Evolutionary conservation across 2,329 filamentous ascomycete genomes (phyloP), one percentile per base, ranked within the genome.

Genomic region (Coniochaeta ligniaria): DNA sequence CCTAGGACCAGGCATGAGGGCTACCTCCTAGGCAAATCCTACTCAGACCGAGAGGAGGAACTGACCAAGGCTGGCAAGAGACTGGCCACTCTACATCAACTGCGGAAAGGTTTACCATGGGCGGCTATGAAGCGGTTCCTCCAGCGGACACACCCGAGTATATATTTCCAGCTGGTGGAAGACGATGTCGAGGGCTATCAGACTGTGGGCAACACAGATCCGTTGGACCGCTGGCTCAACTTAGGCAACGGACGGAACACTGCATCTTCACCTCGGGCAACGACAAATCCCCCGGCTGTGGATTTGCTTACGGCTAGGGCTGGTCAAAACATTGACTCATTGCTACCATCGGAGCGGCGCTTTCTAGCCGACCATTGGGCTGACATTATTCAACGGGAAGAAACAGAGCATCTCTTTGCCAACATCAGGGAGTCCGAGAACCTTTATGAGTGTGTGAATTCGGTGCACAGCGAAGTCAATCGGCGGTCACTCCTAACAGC

Each of bases 401-500:
- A 71, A 3, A 57, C 63, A 1, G 66, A 66, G 7, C 61, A 66
- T 2, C 59, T 50, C 11, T 60, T 71, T 16, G 35, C 63, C 9
- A 56, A 12, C 2, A 59, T 59, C 2, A n/a, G 57, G 14, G 1
- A 17, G 43, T 57, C 16, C 11, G 22, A 31, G 24, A 22, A 68
- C 22, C 31, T 33, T 9, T 33, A 33, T 9, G 31, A 33, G 31
- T 33, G 9, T 33, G 31, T 33, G 31, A 33, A 33, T 9, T 59
- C 59, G 0, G 65, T 72, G 0, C 57, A 62, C 11, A 63, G 69
- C 1, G 74, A 77, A 3, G 66, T 76, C 1, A 70, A 77, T 36
- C 64, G 73, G 1, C 74, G 76, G 6, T 73, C 71, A 26, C 70
- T 81, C 1, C 61, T 69, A 2, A 24, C 70, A 16, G 76, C 78